Conservation (phyloP, 2,329 filamentous ascomycete genomes). For the Alternaria conjuncta region DNA sequence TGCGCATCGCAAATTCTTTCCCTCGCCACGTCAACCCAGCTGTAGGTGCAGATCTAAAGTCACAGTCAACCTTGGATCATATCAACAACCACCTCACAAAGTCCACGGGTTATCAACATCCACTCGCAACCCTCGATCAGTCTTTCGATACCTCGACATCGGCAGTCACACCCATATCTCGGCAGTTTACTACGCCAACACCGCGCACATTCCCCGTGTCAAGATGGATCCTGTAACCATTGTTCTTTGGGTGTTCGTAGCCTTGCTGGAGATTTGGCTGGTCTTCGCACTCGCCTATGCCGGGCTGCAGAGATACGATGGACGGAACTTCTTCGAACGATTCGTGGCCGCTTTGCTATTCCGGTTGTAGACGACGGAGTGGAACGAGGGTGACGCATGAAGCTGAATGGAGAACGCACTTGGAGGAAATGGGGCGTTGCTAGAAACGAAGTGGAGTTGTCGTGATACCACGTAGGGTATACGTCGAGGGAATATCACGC, state of each 20-base stretch:
- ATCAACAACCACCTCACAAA: neutral
- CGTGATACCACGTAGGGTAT: fast-evolving
- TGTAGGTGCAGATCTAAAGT: neutral
- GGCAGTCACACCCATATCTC: neutral
- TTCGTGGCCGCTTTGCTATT: slow-evolving; percentile 1
- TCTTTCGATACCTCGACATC: neutral
- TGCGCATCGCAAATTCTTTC: neutral
- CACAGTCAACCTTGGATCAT: neutral
- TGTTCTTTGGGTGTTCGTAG: neutral
- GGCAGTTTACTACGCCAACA: neutral
- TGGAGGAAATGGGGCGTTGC: neutral
- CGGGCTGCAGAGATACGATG: slow-evolving; percentile 2
- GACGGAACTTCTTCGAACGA: neutral
- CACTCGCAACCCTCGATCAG: neutral
- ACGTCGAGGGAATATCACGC: neutral
- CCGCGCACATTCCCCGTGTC: neutral
- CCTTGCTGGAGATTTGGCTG: slow-evolving; percentile 10
- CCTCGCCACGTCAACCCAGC: neutral
- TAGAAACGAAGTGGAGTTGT: neutral
- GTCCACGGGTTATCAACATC: neutral
- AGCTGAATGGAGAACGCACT: neutral
- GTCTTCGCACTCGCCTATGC: slow-evolving; percentile 14
- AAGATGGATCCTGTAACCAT: slow-evolving; percentile 7
- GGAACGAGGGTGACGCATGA: neutral
- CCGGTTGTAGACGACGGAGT: neutral